Evolutionary conservation across 768 basidiomycete species (phyloP).

Genomic region (Agaricus bisporus): DNA sequence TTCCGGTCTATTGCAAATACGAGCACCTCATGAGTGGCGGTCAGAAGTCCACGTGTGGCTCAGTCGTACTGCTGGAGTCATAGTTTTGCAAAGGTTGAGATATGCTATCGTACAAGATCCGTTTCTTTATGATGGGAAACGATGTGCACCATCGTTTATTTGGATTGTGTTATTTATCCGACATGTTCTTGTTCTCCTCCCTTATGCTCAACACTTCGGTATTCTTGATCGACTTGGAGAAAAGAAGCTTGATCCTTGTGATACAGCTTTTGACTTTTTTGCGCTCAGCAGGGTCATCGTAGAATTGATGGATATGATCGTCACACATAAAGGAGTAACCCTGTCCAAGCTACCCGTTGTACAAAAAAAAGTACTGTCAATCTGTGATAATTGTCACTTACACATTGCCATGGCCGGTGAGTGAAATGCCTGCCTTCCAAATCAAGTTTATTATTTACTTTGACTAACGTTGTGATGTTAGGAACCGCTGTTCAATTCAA

Average conservation of each 20-base stretch:
- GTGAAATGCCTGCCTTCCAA: neutral
- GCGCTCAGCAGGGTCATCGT: neutral
- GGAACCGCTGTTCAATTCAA: neutral
- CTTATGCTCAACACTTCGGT: neutral
- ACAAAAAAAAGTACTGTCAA: neutral
- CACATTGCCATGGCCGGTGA: neutral
- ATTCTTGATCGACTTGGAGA: neutral
- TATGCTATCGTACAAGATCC: neutral
- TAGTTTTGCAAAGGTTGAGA: neutral
- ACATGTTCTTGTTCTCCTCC: neutral
- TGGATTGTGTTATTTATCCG: constrained; percentile 4
- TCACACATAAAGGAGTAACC: neutral
- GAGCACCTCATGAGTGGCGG: neutral
- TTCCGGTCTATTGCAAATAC: neutral
- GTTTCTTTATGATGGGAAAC: neutral
- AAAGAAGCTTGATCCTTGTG: neutral
- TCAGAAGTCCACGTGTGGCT: neutral
- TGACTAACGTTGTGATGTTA: neutral
- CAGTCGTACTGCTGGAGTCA: neutral
- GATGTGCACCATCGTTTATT: neutral
- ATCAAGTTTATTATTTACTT: no score
- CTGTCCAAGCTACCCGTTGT: neutral
- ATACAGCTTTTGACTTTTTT: neutral
- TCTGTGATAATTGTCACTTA: neutral
- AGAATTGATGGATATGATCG: neutral